A percentile compares a stretch with the other conserved stretches of the same genome.
phyloP scores from a whole-genome alignment of 257 asterid species.

The Fraxinus pennsylvanica region DNA sequence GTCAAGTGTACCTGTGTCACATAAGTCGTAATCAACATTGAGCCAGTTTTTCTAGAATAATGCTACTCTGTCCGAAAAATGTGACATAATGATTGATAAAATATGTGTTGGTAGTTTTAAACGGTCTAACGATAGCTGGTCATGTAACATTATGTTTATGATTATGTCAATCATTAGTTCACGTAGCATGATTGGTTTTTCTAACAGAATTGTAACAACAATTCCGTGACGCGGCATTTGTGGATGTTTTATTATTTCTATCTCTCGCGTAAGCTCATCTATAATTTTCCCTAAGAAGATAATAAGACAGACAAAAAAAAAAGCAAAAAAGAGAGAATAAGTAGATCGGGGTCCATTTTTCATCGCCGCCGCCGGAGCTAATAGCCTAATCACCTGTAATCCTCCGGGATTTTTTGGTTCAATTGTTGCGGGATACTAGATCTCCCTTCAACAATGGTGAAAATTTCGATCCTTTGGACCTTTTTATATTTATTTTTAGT shows the following conservation, averaged over 20 bases:
- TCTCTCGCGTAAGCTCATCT: background rate
- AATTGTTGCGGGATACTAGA: slow-evolving; percentile 17
- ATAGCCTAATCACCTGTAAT: slow-evolving; percentile 17
- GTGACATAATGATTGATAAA: too few relatives aligned
- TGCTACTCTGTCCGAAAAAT: too few relatives aligned
- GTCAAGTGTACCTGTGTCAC: too few relatives aligned
- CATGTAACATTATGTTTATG: too few relatives aligned
- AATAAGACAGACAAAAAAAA: background rate
- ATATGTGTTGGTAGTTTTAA: too few relatives aligned
- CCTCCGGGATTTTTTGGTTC: slow-evolving; percentile 28
- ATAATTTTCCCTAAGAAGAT: background rate
- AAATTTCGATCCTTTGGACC: background rate
- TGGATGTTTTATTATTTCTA: background rate
- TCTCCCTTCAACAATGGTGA: slow-evolving; percentile 50
- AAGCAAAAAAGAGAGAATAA: background rate
- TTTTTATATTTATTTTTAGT: background rate
- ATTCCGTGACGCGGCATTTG: slow-evolving; percentile 23
- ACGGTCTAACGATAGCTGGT: too few relatives aligned
- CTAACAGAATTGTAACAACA: too few relatives aligned
- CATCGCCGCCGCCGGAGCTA: slow-evolving; percentile 30
- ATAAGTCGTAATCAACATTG: too few relatives aligned
- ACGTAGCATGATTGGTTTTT: too few relatives aligned
- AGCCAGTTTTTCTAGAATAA: too few relatives aligned
- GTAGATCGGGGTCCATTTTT: slow-evolving; percentile 17
- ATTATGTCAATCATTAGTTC: too few relatives aligned